Percentiles rank a stretch among this genome's conserved stretches.
Evolutionary conservation across 1,284 basidiomycete species (phyloP).

Genomic region (Malassezia nana): DNA sequence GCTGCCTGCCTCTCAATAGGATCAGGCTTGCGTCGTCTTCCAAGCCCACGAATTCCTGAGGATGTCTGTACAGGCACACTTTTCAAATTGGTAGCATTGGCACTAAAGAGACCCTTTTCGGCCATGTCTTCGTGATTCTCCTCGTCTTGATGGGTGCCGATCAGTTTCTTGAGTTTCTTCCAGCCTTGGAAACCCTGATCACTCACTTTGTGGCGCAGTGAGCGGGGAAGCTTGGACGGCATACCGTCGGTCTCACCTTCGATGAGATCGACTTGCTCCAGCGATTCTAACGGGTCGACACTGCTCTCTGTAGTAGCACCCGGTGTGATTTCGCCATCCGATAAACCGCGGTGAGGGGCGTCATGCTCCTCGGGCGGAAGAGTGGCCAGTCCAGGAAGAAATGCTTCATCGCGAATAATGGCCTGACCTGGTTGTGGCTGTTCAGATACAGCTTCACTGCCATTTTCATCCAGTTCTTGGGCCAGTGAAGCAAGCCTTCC

Average conservation of each 20-base stretch:
- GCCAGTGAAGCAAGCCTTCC: slow-evolving; percentile 7
- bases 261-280: slow-evolving; percentile 43
- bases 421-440: slow-evolving; percentile 1
- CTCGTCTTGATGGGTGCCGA: slow-evolving; percentile 21
- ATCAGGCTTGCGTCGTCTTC: slow-evolving; percentile 30
- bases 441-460: slow-evolving; percentile 4
- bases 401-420: slow-evolving; percentile 21
- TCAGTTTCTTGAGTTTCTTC: slow-evolving; percentile 33
- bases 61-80: slow-evolving; percentile 44
- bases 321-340: slow-evolving; percentile 1
- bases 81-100: slow-evolving; percentile 41
- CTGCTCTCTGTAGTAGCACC: slow-evolving; percentile 25
- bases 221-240: slow-evolving; percentile 21
- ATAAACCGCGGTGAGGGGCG: neutral
- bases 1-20: slow-evolving; percentile 42
- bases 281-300: slow-evolving; percentile 39
- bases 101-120: slow-evolving; percentile 15
- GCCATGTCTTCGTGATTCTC: slow-evolving; percentile 25
- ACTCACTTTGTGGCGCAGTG: slow-evolving; percentile 6
- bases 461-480: slow-evolving; percentile 6
- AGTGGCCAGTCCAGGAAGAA: slow-evolving; percentile 29
- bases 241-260: slow-evolving; percentile 46
- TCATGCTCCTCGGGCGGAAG: neutral
- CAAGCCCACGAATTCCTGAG: slow-evolving; percentile 32
- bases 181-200: slow-evolving; percentile 30